Conservation (phyloP, 176 grass and related monocot species). For the Bothriochloa decipiens region DNA sequence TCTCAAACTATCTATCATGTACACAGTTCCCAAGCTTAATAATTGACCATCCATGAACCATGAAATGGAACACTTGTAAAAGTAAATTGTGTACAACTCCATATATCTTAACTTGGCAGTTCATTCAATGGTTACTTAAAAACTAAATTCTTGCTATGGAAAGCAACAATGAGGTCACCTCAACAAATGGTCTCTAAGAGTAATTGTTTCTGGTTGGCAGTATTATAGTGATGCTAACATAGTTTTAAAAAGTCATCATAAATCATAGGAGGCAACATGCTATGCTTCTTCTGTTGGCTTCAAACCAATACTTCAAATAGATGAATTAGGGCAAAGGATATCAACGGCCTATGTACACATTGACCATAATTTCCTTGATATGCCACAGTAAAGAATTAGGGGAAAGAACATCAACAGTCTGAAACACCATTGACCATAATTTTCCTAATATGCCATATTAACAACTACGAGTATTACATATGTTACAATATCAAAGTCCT, state of each 20-base stretch:
- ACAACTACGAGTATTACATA: not conserved
- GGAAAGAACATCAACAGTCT: not conserved
- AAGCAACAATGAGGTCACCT: constrained; percentile 16
- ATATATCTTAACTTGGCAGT: not conserved
- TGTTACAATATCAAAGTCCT: not conserved
- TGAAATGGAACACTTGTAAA: not conserved
- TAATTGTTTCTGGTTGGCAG: not conserved
- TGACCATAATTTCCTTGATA: not conserved
- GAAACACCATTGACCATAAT: not conserved
- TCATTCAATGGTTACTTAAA: not conserved
- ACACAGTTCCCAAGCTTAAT: not conserved
- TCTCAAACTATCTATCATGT: not conserved
- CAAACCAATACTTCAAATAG: not conserved
- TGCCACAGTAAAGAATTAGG: not conserved
- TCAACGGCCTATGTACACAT: not conserved
- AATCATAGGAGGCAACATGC: not conserved
- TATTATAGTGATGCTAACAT: not conserved
- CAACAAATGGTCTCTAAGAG: not conserved
- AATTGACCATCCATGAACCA: not conserved
- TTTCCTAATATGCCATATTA: not conserved
- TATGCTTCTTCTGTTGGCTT: not conserved
- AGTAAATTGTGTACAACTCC: not conserved
- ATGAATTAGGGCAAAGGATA: not conserved
- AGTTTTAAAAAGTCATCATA: not conserved
- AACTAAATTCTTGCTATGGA: not conserved